Conservation (phyloP, 2,329 filamentous ascomycete species). For the Talaromyces atroroseus region DNA sequence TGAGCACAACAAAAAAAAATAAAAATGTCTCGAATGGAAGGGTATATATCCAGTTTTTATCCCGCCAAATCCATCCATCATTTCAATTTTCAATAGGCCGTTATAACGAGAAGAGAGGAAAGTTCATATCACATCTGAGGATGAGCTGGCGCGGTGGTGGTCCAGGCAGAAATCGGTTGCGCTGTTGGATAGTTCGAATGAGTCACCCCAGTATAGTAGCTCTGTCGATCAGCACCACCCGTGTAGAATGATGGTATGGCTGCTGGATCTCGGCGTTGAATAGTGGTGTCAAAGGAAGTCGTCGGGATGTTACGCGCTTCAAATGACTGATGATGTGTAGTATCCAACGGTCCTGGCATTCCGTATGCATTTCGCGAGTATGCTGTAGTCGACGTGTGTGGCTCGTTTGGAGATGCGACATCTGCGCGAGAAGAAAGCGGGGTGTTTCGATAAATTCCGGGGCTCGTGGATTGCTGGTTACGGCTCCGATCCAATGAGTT, state of each 20-base stretch:
- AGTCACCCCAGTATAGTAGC: constrained; percentile 29
- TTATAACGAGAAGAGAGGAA: constrained; percentile 2
- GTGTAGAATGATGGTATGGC: constrained; percentile 32
- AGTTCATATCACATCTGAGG: constrained; percentile 30
- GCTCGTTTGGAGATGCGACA: constrained; percentile 31
- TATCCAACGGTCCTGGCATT: constrained; percentile 29
- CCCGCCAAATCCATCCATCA: constrained; percentile 4
- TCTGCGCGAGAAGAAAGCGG: constrained; percentile 37
- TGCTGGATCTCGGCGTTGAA: constrained; percentile 34
- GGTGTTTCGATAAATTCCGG: constrained; percentile 35
- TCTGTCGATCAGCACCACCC: constrained; percentile 25
- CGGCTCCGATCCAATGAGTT: constrained; percentile 33
- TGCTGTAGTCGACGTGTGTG: constrained; percentile 30
- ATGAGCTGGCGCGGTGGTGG: constrained; percentile 33
- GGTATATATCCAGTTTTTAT: constrained; percentile 12
- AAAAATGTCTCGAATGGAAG: constrained; percentile 1
- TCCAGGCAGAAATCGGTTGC: constrained; percentile 31
- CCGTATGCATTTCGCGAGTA: constrained; percentile 37
- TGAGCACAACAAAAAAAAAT: not conserved
- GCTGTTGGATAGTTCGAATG: constrained; percentile 29
- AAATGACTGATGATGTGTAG: constrained; percentile 22
- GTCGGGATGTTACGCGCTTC: constrained; percentile 28
- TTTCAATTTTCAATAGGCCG: constrained; percentile 5
- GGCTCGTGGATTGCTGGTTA: constrained; percentile 32
- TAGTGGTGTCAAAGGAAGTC: constrained; percentile 25